Evolutionary conservation across 1,139 yeast species (phyloP), one percentile per base, ranked within the genome.

Genomic region (Eremothecium coryli): DNA sequence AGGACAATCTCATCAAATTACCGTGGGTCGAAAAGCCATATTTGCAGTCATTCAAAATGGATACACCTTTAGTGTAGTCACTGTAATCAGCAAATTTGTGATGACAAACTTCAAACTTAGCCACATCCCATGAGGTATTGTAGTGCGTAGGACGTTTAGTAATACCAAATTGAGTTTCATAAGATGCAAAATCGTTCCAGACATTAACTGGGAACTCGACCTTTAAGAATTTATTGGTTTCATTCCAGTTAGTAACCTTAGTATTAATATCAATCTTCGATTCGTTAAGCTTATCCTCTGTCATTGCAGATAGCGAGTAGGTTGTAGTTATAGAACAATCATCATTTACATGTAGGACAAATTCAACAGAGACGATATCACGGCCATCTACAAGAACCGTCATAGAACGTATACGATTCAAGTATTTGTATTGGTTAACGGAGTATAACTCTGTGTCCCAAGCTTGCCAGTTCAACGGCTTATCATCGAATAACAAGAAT

Each of bases 391-490:
- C 68, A 26, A 70, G 62, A 18, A 82, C 65, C 16, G 68, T 63
- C 14, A 77, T 70, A 27, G 59, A 71, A 54, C 64, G 49, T 9
- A 50, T 63, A n/a, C 64, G 60, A 2, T 51, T 52, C 32, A 75
- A 51, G 44, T 77, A 74, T 38, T 66, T 64, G 52, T 71, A 74
- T 44, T 79, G 82, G 45, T 78, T 81, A 43, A 82, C 69, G 0
- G 94, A 80, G 55, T 73, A 90, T 40, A 86, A 68, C 54, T 90
- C 98, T 0, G 97, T 88, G 55, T 90, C 97, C 97, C 98, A 90
- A 2, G 97, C 97, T 32, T 88, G 95, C 75, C 78, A 88, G 39
- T 71, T 77, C 50, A 85, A 64, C 9, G 97, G 97, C 44, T 85
- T 82, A 56, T 90, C 97, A 44, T 86, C 90, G 50, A 82, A 82